phyloP scores from a whole-genome alignment of 192 early-diverging fungal genomes.

The Phlyctochytrium planicorne region DNA sequence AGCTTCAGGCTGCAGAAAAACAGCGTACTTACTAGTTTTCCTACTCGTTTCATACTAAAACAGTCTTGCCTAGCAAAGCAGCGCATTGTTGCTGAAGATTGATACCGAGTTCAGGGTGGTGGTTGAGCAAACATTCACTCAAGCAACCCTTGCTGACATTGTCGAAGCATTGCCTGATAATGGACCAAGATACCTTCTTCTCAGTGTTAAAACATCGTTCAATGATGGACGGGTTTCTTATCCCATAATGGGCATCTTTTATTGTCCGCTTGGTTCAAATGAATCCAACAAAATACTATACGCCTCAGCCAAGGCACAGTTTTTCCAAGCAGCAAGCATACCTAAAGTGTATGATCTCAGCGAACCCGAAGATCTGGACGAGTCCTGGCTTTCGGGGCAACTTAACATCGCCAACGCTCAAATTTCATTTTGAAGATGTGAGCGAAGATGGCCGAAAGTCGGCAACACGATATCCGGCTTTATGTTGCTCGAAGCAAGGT shows the following conservation, averaged over 20 bases:
- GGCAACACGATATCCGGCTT: too few species aligned
- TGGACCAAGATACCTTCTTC: background rate
- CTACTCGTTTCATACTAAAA: too few species aligned
- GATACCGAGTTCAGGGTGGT: background rate
- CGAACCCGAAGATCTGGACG: slow-evolving; percentile 13
- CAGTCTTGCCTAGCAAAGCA: too few species aligned
- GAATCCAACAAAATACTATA: background rate
- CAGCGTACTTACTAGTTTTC: too few species aligned
- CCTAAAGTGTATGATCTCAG: background rate
- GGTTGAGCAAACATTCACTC: background rate
- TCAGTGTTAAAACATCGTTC: background rate
- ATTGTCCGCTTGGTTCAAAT: background rate
- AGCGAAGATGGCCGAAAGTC: too few species aligned
- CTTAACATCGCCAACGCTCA: too few species aligned
- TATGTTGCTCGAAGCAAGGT: too few species aligned
- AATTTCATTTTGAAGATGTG: too few species aligned
- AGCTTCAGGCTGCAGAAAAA: too few species aligned
- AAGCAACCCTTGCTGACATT: background rate
- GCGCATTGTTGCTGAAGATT: background rate
- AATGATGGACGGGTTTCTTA: background rate
- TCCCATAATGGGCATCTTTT: background rate
- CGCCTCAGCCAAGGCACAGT: background rate
- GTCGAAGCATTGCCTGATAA: background rate
- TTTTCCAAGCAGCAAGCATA: background rate
- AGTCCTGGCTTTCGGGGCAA: background rate